Base-by-base conservation (phyloP, 441 rosid species). In the Lepidium campestre region DNA sequence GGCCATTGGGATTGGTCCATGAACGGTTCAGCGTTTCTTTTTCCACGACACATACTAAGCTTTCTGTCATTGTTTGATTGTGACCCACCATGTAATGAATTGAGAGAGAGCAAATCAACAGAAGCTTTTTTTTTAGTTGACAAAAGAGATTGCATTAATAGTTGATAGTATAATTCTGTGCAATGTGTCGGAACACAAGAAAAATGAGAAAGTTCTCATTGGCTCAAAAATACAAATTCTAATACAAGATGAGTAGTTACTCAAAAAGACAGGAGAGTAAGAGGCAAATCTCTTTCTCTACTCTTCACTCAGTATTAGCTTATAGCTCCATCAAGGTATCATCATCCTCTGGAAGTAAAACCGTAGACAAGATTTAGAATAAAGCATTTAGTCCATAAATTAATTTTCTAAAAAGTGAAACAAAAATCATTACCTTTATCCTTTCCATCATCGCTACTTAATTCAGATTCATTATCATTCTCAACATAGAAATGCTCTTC, bases 401-500 rank as follows among this genome's bases (percentile, higher is more conserved):
- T 2, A 20, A 58, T 35, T 42, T 59, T 32, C 29, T 0, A 22
- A 4, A 34, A 7, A 0, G 0, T 0, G 6, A 40, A 46, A 18
- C 14, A 22, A 32, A 11, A 40, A 36, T 1, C 44, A 29, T 53
- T 57, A 73, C 73, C 72, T 67, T 74, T 49, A 39, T 41, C 36
- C 11, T 57, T 81, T 62, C 83, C 86, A 41, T 77, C 83, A 39
- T 90, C 92, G 18, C 91, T 86, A 71, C 92, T 88, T 62, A 88
- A 69, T 58, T 85, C 84, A 7, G 96, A 88, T 62, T 85, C 96
- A 58, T 77, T 82, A 41, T 90, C 88, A 48, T 85, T 83, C 63
- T 82, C 90, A 61, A 78, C 71, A 39, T 78, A 86, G 67, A 71
- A 65, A 74, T 62, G 75, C 0, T 88, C 88, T 18, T 84, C 93